Evolutionary conservation across 2,329 filamentous ascomycete genomes (phyloP).

Genomic region (Chaetomium sp.): DNA sequence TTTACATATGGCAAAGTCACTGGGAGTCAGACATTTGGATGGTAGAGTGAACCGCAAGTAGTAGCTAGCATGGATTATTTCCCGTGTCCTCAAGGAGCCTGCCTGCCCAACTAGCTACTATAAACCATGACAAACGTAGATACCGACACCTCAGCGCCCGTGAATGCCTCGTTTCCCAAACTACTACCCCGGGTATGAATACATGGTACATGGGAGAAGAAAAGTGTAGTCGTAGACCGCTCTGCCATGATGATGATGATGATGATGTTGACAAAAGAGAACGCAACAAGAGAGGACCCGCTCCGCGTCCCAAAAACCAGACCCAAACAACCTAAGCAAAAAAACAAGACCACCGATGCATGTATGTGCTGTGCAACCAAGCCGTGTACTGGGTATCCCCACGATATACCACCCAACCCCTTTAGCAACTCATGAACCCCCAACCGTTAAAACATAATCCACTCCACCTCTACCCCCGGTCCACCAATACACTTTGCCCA

Average conservation of each 20-base stretch:
- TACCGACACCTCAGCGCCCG: slow-evolving; percentile 4
- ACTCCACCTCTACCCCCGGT: slow-evolving; percentile 61
- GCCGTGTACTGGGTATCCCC: background rate
- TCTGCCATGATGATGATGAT: slow-evolving; percentile 9
- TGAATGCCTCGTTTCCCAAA: slow-evolving; percentile 10
- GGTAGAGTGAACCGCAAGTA: background rate
- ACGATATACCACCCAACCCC: background rate
- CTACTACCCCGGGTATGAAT: slow-evolving; percentile 20
- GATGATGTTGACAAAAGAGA: background rate
- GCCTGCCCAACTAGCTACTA: slow-evolving; percentile 16
- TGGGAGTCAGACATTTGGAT: background rate
- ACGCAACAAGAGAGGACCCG: slow-evolving; percentile 10
- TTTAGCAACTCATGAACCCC: background rate
- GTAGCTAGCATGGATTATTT: background rate
- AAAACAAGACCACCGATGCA: background rate
- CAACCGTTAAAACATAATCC: slow-evolving; percentile 63
- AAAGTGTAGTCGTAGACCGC: slow-evolving; percentile 4
- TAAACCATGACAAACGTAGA: slow-evolving; percentile 4
- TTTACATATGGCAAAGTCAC: background rate
- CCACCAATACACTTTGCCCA: slow-evolving; percentile 61
- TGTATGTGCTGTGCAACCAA: background rate
- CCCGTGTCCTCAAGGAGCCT: slow-evolving; percentile 1
- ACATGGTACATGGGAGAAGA: slow-evolving; percentile 13
- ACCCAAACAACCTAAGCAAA: background rate
- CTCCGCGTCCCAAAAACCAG: background rate